Percentiles rank a stretch among this genome's conserved stretches.
Evolutionary conservation across 768 basidiomycete genomes (phyloP).

Genomic region (Pleurotus djamor): DNA sequence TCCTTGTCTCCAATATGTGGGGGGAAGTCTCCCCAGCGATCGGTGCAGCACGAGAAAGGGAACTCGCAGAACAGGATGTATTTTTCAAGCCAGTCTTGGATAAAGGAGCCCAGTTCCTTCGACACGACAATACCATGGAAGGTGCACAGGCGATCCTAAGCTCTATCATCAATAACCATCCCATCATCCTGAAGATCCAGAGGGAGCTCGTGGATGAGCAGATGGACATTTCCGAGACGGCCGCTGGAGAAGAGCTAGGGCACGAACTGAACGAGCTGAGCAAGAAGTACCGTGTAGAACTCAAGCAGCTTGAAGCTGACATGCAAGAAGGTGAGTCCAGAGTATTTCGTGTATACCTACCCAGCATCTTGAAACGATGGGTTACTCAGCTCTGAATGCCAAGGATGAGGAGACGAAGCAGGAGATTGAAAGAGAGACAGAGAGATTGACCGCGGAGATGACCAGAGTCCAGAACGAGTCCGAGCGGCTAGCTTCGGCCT

Average conservation of each 20-base stretch:
- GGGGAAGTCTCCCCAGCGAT: constrained; percentile 27
- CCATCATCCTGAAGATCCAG: constrained; percentile 16
- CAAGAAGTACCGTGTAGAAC: constrained; percentile 10
- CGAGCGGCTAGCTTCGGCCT: constrained; percentile 35
- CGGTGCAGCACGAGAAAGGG: constrained; percentile 40
- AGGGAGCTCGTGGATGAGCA: constrained; percentile 17
- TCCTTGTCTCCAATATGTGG: constrained; percentile 48
- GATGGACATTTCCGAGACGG: constrained; percentile 29
- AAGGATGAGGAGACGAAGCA: constrained; percentile 44
- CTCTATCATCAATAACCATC: constrained; percentile 18
- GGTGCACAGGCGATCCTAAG: constrained; percentile 31
- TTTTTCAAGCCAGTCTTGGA: constrained; percentile 55
- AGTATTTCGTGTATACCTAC: neutral
- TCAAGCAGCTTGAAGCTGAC: constrained; percentile 11
- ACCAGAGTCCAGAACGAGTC: constrained; percentile 36
- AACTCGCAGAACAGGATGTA: constrained; percentile 34
- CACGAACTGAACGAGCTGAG: constrained; percentile 9
- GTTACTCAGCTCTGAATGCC: constrained; percentile 28
- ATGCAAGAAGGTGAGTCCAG: constrained; percentile 7
- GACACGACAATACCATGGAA: constrained; percentile 34
- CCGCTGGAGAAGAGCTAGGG: constrained; percentile 21
- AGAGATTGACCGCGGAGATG: constrained; percentile 42
- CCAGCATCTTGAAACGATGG: neutral
- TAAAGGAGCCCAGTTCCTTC: constrained; percentile 43
- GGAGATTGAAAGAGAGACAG: constrained; percentile 43